phyloP scores from a whole-genome alignment of 352 stramenopile genomes.

The Globisporangium echinulatum region DNA sequence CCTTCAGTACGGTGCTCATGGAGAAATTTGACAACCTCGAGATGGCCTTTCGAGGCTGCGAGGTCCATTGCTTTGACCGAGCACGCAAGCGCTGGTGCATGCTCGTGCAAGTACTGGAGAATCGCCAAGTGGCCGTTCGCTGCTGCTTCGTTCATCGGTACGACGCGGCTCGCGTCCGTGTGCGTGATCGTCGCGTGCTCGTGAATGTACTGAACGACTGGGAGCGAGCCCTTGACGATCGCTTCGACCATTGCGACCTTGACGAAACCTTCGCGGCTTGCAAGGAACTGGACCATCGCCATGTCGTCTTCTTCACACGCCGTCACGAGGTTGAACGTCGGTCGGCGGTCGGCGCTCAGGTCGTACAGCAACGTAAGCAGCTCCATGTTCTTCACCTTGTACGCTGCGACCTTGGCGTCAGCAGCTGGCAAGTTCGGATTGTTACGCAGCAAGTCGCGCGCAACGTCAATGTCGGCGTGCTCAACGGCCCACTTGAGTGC shows the following conservation, averaged over 20 bases:
- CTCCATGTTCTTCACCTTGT: slow-evolving; percentile 26
- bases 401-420: slow-evolving; percentile 43
- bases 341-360: slow-evolving; percentile 24
- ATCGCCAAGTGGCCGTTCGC: slow-evolving; percentile 27
- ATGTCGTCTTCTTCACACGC: slow-evolving; percentile 36
- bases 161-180: slow-evolving; percentile 35
- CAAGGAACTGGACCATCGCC: slow-evolving; percentile 45
- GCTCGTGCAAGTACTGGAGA: slow-evolving; percentile 27
- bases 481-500: slow-evolving; percentile 33
- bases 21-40: slow-evolving; percentile 29
- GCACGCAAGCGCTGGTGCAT: slow-evolving; percentile 18
- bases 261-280: slow-evolving; percentile 39
- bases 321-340: slow-evolving; percentile 36
- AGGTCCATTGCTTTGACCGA: slow-evolving; percentile 26
- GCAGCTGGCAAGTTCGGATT: slow-evolving; percentile 26
- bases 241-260: slow-evolving; percentile 48
- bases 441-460: slow-evolving; percentile 25
- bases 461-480: slow-evolving; percentile 22
- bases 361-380: slow-evolving; percentile 60
- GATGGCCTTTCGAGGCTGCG: slow-evolving; percentile 19
- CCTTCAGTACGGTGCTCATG: slow-evolving; percentile 28
- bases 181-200: slow-evolving; percentile 30
- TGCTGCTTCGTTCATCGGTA: slow-evolving; percentile 38
- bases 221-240: slow-evolving; percentile 31
- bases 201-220: slow-evolving; percentile 46